Base-by-base conservation (phyloP, 768 basidiomycete species). In the Hygrophorus pudorinus region DNA sequence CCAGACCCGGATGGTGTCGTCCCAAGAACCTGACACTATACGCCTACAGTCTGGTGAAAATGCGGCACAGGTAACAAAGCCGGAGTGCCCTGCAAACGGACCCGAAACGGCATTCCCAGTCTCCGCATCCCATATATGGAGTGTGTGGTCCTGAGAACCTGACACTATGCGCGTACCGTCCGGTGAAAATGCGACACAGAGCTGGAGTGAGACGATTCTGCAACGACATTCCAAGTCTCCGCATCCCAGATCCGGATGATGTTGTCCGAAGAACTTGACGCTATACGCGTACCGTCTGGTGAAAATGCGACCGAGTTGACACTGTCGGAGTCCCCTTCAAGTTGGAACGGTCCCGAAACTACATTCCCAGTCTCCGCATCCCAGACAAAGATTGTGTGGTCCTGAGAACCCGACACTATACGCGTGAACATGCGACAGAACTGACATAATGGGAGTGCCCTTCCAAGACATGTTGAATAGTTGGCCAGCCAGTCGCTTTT, bases 1-100 rank as follows among this genome's bases (percentile, higher is more conserved):
- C 44, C 44, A 45, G 7, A 45, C 8, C 11, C 31, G 54, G 3
- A 58, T 27, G 2, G 44, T 49, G 0, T 12, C 21, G 31, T 62
- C 49, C 3, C 9, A 4, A 13, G 24, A 24, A 7, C 24, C 24
- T 3, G 24, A 24, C 7, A 24, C 24, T 3, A 24, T 24, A 24
- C 24, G 24, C 24, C 3, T 24, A 24, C 24, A 3, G 7, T 24
- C 24, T 24, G 24, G 24, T 7, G 24, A 24, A 24, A 24, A 24
- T 3, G 24, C 24, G 7, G 7, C 24, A 7, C 4, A 24, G 24
- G 3, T n/a, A 9, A 35, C 24, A 24, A 3, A 7, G 24, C 24
- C 7, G 24, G 24, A 24, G 24, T 24, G 24, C 7, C 24, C 24
- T 24, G 34, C 41, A 20, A 28, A 42, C 8, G 41, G 18, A 4